Percentiles rank a stretch among this genome's conserved stretches.
Evolutionary conservation across 306 rosid species (phyloP).

Genomic region (Casuarina cunninghamiana): DNA sequence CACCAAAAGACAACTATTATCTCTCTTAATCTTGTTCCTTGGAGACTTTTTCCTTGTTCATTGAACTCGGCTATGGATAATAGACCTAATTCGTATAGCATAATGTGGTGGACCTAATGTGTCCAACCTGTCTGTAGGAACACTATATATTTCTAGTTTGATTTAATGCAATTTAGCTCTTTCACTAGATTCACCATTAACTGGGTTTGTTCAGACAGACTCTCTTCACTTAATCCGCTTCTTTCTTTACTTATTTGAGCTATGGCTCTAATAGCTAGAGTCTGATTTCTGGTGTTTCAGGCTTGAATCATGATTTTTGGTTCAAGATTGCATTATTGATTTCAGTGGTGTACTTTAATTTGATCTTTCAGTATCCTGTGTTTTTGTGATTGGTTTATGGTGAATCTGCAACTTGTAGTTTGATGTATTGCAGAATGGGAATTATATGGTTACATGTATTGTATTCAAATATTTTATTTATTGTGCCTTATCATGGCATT

Average conservation of each 20-base stretch:
- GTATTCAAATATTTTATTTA: slow-evolving; percentile 10
- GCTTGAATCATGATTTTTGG: slow-evolving; percentile 28
- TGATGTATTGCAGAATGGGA: slow-evolving; percentile 8
- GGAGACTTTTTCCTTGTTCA: slow-evolving; percentile 32
- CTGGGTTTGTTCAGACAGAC: slow-evolving; percentile 28
- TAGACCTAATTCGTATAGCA: slow-evolving; percentile 52
- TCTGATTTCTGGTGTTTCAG: slow-evolving; percentile 23
- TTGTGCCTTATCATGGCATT: neutral
- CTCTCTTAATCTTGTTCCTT: slow-evolving; percentile 42
- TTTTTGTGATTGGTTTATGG: slow-evolving; percentile 15
- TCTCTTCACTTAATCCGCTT: slow-evolving; percentile 35
- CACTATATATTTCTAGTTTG: slow-evolving; percentile 57
- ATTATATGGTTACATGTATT: slow-evolving; percentile 3
- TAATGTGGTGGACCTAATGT: slow-evolving; percentile 54
- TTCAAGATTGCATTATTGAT: slow-evolving; percentile 16
- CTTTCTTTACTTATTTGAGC: slow-evolving; percentile 23
- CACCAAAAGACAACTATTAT: slow-evolving; percentile 40
- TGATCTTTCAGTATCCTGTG: slow-evolving; percentile 24
- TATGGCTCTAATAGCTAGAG: slow-evolving; percentile 26
- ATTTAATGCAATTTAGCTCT: slow-evolving; percentile 58
- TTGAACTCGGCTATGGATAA: slow-evolving; percentile 44
- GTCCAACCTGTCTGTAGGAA: slow-evolving; percentile 62
- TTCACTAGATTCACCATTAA: slow-evolving; percentile 49
- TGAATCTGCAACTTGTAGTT: slow-evolving; percentile 12
- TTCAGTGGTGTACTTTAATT: slow-evolving; percentile 22